Conservation (phyloP, 2,329 filamentous ascomycete genomes). For the Chalara sp. region DNA sequence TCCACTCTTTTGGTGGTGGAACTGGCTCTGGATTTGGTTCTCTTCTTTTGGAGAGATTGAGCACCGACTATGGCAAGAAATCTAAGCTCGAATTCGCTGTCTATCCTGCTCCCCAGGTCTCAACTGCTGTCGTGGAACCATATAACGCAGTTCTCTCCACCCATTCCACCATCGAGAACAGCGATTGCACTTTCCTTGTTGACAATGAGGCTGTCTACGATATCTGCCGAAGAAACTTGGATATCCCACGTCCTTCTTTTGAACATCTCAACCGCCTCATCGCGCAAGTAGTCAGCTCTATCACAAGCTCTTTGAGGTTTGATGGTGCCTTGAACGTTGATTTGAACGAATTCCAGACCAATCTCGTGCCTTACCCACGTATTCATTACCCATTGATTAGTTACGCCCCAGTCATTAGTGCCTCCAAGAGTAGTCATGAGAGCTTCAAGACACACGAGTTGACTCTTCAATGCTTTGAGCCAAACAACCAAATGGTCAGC, state of each 20-base stretch:
- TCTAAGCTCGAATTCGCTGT: slow-evolving; percentile 62
- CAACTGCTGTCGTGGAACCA: slow-evolving; percentile 61
- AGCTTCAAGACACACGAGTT: slow-evolving; percentile 60
- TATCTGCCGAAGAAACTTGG: slow-evolving; percentile 58
- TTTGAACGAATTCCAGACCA: slow-evolving; percentile 64
- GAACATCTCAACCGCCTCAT: slow-evolving; percentile 61
- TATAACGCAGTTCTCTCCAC: slow-evolving; percentile 58
- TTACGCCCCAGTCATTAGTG: slow-evolving; percentile 57
- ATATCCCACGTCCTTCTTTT: slow-evolving; percentile 57
- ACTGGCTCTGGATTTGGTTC: slow-evolving; percentile 62
- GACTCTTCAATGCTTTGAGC: slow-evolving; percentile 62
- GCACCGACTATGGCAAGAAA: slow-evolving; percentile 61
- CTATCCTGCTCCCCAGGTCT: slow-evolving; percentile 57
- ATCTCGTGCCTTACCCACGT: slow-evolving; percentile 60
- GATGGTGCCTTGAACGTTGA: slow-evolving; percentile 63
- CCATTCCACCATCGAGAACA: slow-evolving; percentile 56
- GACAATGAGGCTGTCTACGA: slow-evolving; percentile 65
- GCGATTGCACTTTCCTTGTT: slow-evolving; percentile 62
- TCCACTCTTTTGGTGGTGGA: slow-evolving; percentile 63
- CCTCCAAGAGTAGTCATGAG: slow-evolving; percentile 55
- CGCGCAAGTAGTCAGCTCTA: slow-evolving; percentile 61
- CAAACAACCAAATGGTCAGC: slow-evolving; percentile 62
- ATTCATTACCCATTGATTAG: slow-evolving; percentile 62
- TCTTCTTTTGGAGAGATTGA: slow-evolving; percentile 56
- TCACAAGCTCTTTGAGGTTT: slow-evolving; percentile 58